Evolutionary conservation across 1,139 yeast genomes (phyloP).

Genomic region (Taiozyma sp.): DNA sequence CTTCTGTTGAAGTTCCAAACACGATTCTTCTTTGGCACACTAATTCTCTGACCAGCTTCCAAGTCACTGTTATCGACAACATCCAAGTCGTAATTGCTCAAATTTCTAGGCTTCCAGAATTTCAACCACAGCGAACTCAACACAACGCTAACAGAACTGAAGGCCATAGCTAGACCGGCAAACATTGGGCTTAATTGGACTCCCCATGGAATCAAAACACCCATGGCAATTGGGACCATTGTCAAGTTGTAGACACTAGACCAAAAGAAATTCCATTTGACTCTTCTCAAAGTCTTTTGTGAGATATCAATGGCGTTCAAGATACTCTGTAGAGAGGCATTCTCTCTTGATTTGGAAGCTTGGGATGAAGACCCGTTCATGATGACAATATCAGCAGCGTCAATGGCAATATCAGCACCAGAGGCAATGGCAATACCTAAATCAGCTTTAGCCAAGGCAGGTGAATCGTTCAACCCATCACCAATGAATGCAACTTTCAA

Average conservation of each 20-base stretch:
- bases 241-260: constrained; percentile 80
- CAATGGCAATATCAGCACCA: constrained; percentile 95
- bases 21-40: constrained; percentile 1
- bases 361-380: constrained; percentile 25
- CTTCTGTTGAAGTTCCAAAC: constrained; percentile 12
- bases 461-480: constrained; percentile 96
- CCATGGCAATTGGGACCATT: constrained; percentile 98
- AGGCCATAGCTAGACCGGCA: constrained; percentile 92
- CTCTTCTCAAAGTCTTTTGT: constrained; percentile 62
- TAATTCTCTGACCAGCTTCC: constrained; percentile 13
- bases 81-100: constrained; percentile 6
- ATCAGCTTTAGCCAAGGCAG: constrained; percentile 86
- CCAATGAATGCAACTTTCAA: constrained; percentile 79
- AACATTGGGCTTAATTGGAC: constrained; percentile 80
- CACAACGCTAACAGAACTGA: constrained; percentile 88
- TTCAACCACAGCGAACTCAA: constrained; percentile 70
- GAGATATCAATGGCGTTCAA: constrained; percentile 73
- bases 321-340: constrained; percentile 28
- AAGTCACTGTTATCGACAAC: constrained; percentile 8
- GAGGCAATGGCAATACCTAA: constrained; percentile 89
- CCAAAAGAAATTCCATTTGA: constrained; percentile 80
- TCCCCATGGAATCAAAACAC: constrained; percentile 74
- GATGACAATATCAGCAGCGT: constrained; percentile 93
- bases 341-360: not conserved
- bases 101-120: constrained; percentile 48